Base-by-base conservation (phyloP, 371 early-diverging fungal species). In the Rhizopus sp. region DNA sequence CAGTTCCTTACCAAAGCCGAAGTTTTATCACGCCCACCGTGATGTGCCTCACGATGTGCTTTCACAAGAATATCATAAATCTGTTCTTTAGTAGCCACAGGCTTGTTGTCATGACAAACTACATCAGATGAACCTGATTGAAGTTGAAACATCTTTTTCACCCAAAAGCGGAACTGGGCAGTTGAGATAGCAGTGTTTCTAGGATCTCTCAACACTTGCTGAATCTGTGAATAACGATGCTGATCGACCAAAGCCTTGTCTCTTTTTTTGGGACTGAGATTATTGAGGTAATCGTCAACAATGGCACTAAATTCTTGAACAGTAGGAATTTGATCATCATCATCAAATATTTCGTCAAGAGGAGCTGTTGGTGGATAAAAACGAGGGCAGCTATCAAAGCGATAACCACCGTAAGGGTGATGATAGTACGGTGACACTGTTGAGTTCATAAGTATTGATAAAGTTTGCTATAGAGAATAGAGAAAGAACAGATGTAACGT, bases 121-220 rank as follows among this genome's bases (percentile, higher is more conserved):
- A 77, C 53, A 23, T 79, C 79, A 3, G 68, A 69, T 12, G 69
- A 49, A 35, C 69, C 72, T 39, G 66, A 57, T 30, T 64, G 57
- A 35, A 85, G 76, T 23, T 79, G 76, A 63, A 85, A 85, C 85
- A 85, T 85, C 53, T 83, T 85, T 62, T 85, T 85, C 47, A 81
- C 85, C 83, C 85, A 85, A 59, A 85, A 85, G 7, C 83, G 73
- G 55, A 85, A 85, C 62, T 85, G 85, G 7, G 85, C 85, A 5
- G 85, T 85, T 12, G 85, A 85, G n/a, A 82, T 78, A 15, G 81
- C 72, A 0, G 85, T 85, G 53, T 85, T 83, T 33, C 80, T 69
- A 12, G 85, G 85, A 52, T 85, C 82, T 42, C 71, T 68, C 29
- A 85, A 64, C 0, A 83, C 83, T 69, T 79, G 78, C 44, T 74